Conservation (phyloP, 169 alveolate genomes). For the Cyclospora cayetanensis region DNA sequence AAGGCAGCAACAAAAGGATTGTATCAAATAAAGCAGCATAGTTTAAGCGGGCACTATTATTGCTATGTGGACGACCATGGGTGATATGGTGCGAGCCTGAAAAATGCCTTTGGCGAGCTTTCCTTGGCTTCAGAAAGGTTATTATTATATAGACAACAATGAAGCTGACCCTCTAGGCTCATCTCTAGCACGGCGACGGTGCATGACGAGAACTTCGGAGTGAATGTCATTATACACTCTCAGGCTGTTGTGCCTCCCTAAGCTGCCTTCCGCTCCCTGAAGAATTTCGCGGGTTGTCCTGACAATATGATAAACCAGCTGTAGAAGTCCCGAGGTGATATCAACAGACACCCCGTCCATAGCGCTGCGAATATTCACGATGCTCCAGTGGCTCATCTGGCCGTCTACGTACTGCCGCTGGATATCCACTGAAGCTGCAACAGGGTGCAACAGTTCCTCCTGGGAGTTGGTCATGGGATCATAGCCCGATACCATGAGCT, state of each 20-base stretch:
- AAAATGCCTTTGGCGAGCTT: too few relatives aligned
- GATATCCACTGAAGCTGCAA: slow-evolving; percentile 61
- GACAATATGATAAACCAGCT: slow-evolving; percentile 63
- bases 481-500: slow-evolving; percentile 68
- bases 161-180: slow-evolving; percentile 3
- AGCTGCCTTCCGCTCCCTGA: slow-evolving; percentile 51
- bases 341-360: slow-evolving; percentile 68
- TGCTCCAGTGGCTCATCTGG: slow-evolving; percentile 34
- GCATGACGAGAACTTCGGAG: slow-evolving; percentile 67
- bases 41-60: neutral
- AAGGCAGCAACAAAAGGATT: neutral
- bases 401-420: slow-evolving; percentile 64
- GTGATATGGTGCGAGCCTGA: too few relatives aligned
- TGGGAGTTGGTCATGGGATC: slow-evolving; percentile 72
- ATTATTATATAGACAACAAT: neutral
- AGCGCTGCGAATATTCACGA: slow-evolving; percentile 44
- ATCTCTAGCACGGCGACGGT: slow-evolving; percentile 51
- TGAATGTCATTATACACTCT: slow-evolving; percentile 69
- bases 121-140: neutral
- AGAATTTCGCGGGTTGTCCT: slow-evolving; percentile 28
- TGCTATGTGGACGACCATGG: too few relatives aligned
- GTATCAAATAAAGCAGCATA: neutral
- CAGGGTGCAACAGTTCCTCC: slow-evolving; percentile 64
- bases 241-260: slow-evolving; percentile 64
- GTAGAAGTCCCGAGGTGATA: slow-evolving; percentile 67